Percentiles rank a stretch among this genome's conserved stretches.
Evolutionary conservation across 495 filamentous ascomycete species (phyloP).

Genomic region (Xylaria grammica): DNA sequence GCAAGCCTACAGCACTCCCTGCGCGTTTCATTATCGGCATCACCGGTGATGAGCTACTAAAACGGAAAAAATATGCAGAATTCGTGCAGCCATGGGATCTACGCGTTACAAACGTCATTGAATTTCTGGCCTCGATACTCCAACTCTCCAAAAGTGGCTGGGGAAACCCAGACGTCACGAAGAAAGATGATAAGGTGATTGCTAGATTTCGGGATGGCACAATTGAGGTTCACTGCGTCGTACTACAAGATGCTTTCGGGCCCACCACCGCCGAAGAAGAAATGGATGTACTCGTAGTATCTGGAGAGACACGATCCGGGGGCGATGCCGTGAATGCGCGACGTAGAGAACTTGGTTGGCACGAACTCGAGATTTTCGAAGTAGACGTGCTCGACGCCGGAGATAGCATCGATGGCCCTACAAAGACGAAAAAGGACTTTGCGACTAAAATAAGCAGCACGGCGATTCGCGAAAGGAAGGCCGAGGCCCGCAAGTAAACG

Average conservation of each 20-base stretch:
- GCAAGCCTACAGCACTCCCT: conserved; percentile 35
- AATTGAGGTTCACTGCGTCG: conserved; percentile 70
- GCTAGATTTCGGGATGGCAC: conserved; percentile 49
- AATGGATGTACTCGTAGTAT: conserved; percentile 83
- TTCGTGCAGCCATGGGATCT: conserved; percentile 77
- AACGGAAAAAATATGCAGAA: conserved; percentile 86
- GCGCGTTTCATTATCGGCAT: conserved; percentile 79
- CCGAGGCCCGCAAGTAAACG: conserved; percentile 37
- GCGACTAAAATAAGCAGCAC: conserved; percentile 90
- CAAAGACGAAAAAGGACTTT: conserved; percentile 63
- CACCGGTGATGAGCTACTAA: conserved; percentile 81
- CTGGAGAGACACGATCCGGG: conserved; percentile 84
- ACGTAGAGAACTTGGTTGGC: conserved; percentile 79
- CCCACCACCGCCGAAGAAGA: conserved; percentile 85
- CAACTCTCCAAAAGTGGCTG: conserved; percentile 52
- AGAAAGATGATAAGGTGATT: conserved; percentile 44
- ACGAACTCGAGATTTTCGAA: conserved; percentile 77
- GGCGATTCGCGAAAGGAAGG: conserved; percentile 57
- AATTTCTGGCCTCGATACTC: conserved; percentile 75
- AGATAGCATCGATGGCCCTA: conserved; percentile 56
- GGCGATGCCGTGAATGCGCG: conserved; percentile 84
- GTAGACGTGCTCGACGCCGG: conserved; percentile 85
- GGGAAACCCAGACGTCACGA: conserved; percentile 26
- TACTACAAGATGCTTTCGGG: conserved; percentile 88
- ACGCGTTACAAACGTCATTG: conserved; percentile 67